Conservation (phyloP, 2,329 filamentous ascomycete genomes). For the Chalara sp. region DNA sequence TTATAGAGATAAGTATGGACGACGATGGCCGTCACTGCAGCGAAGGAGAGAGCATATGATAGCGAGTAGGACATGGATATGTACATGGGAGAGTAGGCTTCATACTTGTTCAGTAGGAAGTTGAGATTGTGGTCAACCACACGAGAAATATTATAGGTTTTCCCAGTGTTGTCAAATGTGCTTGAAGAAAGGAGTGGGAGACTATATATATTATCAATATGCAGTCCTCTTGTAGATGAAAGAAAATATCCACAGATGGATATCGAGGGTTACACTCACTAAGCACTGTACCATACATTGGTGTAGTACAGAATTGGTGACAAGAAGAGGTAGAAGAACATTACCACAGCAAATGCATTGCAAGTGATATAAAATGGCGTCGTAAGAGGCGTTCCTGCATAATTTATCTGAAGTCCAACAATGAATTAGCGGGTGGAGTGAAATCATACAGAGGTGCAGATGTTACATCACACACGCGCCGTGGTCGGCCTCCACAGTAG, state of each 20-base stretch:
- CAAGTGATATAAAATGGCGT: conserved; percentile 65
- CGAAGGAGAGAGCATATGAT: conserved; percentile 66
- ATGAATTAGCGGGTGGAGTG: no score
- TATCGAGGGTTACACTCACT: conserved; percentile 41
- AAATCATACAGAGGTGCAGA: no score
- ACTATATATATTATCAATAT: conserved; percentile 55
- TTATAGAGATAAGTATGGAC: conserved; percentile 64
- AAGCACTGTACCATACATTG: conserved; percentile 55
- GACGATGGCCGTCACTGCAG: conserved; percentile 61
- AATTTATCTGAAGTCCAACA: conserved; percentile 1
- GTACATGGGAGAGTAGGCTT: conserved; percentile 65
- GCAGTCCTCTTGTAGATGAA: conserved; percentile 52
- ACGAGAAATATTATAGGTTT: conserved; percentile 51
- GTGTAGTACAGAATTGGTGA: conserved; percentile 56
- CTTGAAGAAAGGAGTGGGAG: conserved; percentile 54
- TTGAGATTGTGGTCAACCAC: conserved; percentile 56
- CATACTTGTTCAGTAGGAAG: conserved; percentile 47
- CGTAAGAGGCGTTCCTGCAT: conserved; percentile 33
- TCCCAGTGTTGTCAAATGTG: conserved; percentile 58
- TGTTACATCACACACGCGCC: no score
- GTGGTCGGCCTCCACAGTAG: no score
- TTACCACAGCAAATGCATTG: conserved; percentile 60
- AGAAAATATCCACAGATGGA: conserved; percentile 45
- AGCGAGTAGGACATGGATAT: conserved; percentile 67
- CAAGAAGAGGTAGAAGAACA: conserved; percentile 52